Conservation (phyloP, 768 basidiomycete species). For the Boletus fagicola region DNA sequence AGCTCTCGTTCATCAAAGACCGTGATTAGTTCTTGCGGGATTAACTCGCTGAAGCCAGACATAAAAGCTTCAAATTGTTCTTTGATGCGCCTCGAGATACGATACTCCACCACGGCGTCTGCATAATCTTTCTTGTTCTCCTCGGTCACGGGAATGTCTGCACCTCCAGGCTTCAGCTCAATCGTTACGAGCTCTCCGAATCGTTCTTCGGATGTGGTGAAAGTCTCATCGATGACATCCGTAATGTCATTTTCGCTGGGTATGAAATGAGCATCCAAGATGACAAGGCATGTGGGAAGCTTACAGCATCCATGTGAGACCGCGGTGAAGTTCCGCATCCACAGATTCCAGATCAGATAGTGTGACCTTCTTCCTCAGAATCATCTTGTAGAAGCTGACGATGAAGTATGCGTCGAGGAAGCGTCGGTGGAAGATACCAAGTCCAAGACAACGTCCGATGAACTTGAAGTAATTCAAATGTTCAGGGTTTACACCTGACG, state of each 20-base stretch:
- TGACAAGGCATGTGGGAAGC: constrained; percentile 31
- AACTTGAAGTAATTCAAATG: constrained; percentile 99
- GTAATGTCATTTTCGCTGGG: constrained; percentile 95
- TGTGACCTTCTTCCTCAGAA: constrained; percentile 95
- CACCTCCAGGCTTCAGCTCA: constrained; percentile 88
- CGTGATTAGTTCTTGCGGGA: constrained; percentile 95
- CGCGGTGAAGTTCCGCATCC: constrained; percentile 91
- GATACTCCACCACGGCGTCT: constrained; percentile 91
- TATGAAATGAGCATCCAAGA: constrained; percentile 10
- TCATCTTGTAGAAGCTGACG: constrained; percentile 99
- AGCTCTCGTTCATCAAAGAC: constrained; percentile 99
- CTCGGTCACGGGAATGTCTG: constrained; percentile 83
- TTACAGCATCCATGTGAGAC: constrained; percentile 98
- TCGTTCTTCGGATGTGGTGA: constrained; percentile 94
- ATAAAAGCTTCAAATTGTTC: constrained; percentile 99
- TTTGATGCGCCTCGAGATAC: constrained; percentile 94
- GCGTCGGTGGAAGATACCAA: constrained; percentile 98
- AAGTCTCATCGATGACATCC: constrained; percentile 96
- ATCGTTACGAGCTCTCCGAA: constrained; percentile 98
- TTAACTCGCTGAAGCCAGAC: constrained; percentile 99
- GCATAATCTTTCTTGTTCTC: constrained; percentile 99
- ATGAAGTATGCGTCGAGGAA: constrained; percentile 99
- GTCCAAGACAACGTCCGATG: constrained; percentile 91
- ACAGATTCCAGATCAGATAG: constrained; percentile 94
- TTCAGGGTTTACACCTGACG: constrained; percentile 97